Conservation (phyloP, 139 green algal species). For the Diplosphaera chodatii region DNA sequence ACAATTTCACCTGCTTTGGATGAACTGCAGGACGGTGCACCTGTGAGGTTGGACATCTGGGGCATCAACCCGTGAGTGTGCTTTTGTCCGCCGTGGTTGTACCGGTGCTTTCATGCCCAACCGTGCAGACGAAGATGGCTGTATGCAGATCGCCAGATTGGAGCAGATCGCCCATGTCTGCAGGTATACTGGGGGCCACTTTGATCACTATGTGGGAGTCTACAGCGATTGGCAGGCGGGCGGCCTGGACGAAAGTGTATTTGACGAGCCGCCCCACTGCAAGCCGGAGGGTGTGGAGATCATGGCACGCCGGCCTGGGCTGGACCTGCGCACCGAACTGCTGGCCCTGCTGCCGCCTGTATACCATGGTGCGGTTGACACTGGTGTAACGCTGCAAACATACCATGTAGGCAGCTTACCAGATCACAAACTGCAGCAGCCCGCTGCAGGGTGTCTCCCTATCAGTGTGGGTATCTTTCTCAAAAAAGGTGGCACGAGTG, state of each 20-base stretch:
- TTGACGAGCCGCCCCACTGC: conserved; percentile 18
- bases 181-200: conserved; percentile 36
- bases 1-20: too few relatives aligned
- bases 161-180: too few relatives aligned
- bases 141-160: too few relatives aligned
- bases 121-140: too few relatives aligned
- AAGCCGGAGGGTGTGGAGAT: conserved; percentile 4
- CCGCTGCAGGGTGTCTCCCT: too few relatives aligned
- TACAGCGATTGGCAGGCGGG: conserved; percentile 24
- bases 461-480: too few relatives aligned
- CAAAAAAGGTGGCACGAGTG: too few relatives aligned
- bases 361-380: conserved; percentile 27
- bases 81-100: too few relatives aligned
- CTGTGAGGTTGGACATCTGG: conserved; percentile 30
- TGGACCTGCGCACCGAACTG: not conserved
- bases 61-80: conserved; percentile 32
- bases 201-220: conserved; percentile 35
- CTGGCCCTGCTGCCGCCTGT: conserved; percentile 11
- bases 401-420: too few relatives aligned
- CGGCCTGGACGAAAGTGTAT: conserved; percentile 5
- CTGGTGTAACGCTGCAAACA: too few relatives aligned
- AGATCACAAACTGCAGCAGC: too few relatives aligned
- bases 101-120: too few relatives aligned
- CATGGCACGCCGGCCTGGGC: not conserved
- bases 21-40: conserved; percentile 17